Conservation (phyloP, 2,329 filamentous ascomycete genomes). For the Reticulascus tulasneorum region DNA sequence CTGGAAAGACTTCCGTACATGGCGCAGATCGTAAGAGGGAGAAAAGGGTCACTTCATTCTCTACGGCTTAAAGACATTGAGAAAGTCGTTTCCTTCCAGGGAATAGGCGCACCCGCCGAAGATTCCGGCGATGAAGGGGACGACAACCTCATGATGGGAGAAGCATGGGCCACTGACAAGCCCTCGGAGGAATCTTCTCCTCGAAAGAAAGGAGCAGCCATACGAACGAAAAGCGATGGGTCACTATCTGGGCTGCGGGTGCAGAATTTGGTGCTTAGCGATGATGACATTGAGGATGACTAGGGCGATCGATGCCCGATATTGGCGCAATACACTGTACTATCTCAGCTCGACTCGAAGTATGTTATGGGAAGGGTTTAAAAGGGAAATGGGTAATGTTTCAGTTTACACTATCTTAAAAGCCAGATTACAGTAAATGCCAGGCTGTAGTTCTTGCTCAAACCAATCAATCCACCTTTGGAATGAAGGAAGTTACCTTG, state of each 20-base stretch:
- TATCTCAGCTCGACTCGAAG: no score
- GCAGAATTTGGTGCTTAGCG: conserved; percentile 68
- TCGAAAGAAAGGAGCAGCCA: conserved; percentile 39
- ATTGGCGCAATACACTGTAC: no score
- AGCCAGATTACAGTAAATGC: no score
- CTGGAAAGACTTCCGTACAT: conserved; percentile 87
- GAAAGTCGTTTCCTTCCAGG: conserved; percentile 64
- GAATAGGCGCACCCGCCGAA: conserved; percentile 43
- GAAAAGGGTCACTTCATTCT: conserved; percentile 28
- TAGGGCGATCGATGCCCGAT: neutral
- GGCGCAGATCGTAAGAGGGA: conserved; percentile 56
- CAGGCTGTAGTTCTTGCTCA: no score
- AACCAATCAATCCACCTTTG: no score
- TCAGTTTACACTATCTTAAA: no score
- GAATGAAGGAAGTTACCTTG: no score
- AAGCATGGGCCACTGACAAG: conserved; percentile 59
- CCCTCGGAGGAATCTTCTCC: conserved; percentile 52
- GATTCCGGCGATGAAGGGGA: conserved; percentile 42
- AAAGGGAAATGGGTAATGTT: no score
- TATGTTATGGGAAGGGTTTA: no score
- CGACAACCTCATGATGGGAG: conserved; percentile 27
- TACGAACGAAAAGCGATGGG: conserved; percentile 27
- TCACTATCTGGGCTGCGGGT: conserved; percentile 42
- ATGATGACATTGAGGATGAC: conserved; percentile 78
- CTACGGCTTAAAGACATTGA: conserved; percentile 56